Evolutionary conservation across 2,329 filamentous ascomycete genomes (phyloP).

Genomic region (Ilyonectria sp.): DNA sequence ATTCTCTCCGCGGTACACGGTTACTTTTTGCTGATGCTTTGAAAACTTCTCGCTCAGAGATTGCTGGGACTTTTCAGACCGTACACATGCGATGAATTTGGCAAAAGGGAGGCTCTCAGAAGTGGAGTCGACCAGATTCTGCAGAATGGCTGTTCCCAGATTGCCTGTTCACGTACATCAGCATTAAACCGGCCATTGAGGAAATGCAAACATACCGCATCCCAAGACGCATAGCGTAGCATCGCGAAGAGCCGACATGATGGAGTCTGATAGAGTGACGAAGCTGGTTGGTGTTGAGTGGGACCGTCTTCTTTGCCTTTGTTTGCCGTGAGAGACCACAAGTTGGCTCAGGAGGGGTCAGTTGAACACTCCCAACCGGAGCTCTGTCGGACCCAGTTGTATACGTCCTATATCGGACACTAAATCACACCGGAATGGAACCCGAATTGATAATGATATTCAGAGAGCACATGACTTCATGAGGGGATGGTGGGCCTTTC

Average conservation of each 20-base stretch:
- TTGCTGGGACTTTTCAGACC: slow-evolving; percentile 46
- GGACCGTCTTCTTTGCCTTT: not conserved
- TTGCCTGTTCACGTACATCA: slow-evolving; percentile 44
- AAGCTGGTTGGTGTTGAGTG: not conserved
- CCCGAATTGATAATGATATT: not conserved
- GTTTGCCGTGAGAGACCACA: not conserved
- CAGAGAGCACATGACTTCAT: not conserved
- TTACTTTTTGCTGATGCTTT: slow-evolving; percentile 30
- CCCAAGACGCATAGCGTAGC: slow-evolving; percentile 46
- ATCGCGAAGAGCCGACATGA: slow-evolving; percentile 37
- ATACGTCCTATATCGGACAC: slow-evolving; percentile 1
- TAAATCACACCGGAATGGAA: not conserved
- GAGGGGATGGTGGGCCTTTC: not conserved
- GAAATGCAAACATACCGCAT: slow-evolving; percentile 31
- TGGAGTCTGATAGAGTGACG: not conserved
- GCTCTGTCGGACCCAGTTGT: not conserved
- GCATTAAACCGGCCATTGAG: not conserved
- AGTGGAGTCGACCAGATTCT: slow-evolving; percentile 32
- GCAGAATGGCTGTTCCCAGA: slow-evolving; percentile 51
- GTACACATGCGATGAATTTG: slow-evolving; percentile 49
- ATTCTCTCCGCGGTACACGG: slow-evolving; percentile 52
- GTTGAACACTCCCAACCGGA: not conserved
- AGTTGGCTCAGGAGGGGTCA: not conserved
- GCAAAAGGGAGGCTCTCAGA: slow-evolving; percentile 41
- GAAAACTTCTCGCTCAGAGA: slow-evolving; percentile 42